Conservation (phyloP, 768 basidiomycete genomes). For the Cubamyces sp. region DNA sequence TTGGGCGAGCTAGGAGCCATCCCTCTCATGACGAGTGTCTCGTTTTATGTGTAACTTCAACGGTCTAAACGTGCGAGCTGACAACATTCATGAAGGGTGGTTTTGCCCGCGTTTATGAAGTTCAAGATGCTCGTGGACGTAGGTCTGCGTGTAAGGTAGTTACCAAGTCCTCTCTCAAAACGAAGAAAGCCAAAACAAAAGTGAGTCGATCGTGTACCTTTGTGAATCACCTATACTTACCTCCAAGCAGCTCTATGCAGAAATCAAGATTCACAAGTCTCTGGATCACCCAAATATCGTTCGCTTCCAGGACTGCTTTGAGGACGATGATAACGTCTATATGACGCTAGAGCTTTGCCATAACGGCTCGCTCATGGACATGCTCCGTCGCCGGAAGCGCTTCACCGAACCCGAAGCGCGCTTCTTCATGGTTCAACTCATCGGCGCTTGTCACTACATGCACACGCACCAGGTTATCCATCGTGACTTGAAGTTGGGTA, state of each 20-base stretch:
- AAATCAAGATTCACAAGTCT: conserved; percentile 96
- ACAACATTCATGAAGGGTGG: conserved; percentile 59
- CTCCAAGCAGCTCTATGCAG: conserved; percentile 81
- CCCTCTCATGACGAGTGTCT: too few relatives aligned
- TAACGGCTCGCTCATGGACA: conserved; percentile 88
- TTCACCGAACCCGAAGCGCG: conserved; percentile 93
- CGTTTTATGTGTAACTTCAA: too few relatives aligned
- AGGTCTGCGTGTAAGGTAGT: conserved; percentile 92
- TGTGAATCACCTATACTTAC: background rate
- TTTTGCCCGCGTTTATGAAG: conserved; percentile 96
- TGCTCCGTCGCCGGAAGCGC: conserved; percentile 83
- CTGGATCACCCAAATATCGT: conserved; percentile 94
- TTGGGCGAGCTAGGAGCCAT: too few relatives aligned
- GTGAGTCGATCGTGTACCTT: conserved; percentile 44
- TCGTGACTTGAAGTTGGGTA: conserved; percentile 95
- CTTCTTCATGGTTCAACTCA: conserved; percentile 91
- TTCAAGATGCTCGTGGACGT: conserved; percentile 68
- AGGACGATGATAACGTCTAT: conserved; percentile 94
- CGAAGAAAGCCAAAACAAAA: conserved; percentile 97
- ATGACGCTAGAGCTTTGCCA: conserved; percentile 95
- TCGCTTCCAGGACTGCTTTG: conserved; percentile 90
- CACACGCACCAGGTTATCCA: conserved; percentile 96
- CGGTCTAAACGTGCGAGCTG: background rate
- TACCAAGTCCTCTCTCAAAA: conserved; percentile 88
- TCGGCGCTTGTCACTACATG: conserved; percentile 98